These are phyloP conservation scores for Fragaria ananassa DNA, from an alignment of 306 rosid genomes.

Conservation along the genomic window DNA sequence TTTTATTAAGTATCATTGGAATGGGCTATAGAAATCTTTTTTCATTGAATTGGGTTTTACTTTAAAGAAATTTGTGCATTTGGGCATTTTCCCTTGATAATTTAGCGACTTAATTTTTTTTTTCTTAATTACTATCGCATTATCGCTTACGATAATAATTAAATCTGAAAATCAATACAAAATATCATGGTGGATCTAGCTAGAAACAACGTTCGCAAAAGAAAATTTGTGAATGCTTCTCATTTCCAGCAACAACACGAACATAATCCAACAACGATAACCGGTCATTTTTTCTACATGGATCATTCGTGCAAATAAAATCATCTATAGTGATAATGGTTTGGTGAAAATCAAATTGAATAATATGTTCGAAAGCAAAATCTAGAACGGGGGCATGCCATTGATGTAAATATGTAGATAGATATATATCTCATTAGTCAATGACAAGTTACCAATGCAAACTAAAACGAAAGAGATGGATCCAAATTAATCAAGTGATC, in stretches of 20 bases:
- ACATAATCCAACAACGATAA: background rate
- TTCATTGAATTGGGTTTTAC: no score
- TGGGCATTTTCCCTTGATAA: no score
- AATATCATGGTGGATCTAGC: no score
- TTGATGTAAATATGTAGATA: background rate
- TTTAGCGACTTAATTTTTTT: background rate
- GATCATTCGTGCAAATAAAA: background rate
- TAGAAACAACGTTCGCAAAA: background rate
- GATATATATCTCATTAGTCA: background rate
- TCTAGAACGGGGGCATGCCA: background rate
- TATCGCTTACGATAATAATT: no score
- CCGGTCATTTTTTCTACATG: background rate
- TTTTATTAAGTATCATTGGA: no score
- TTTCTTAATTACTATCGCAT: no score
- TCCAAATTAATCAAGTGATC: background rate
- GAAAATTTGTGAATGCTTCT: background rate
- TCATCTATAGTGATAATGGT: background rate
- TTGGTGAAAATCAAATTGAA: background rate
- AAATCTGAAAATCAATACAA: no score
- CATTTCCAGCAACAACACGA: background rate
- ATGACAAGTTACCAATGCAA: background rate
- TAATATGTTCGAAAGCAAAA: background rate
- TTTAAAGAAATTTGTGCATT: no score
- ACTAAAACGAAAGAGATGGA: background rate
- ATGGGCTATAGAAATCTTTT: no score